These are phyloP conservation scores for Hymenoscyphus linearis DNA, from an alignment of 2,329 filamentous ascomycete species.

Conservation along the genomic window DNA sequence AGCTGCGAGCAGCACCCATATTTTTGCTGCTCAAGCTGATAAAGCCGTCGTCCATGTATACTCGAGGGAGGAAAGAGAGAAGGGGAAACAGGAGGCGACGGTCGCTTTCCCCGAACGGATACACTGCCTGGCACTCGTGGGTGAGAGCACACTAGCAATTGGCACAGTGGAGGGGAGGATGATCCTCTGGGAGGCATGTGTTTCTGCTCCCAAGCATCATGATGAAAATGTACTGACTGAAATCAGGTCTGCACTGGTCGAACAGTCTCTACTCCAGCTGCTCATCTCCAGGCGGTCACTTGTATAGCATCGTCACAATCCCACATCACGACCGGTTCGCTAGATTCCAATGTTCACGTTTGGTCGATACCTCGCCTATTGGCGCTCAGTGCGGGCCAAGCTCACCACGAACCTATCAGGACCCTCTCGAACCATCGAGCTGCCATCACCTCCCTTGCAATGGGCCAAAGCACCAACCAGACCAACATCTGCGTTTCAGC, in stretches of 20 bases:
- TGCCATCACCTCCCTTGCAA: slow-evolving; percentile 59
- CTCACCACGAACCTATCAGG: slow-evolving; percentile 62
- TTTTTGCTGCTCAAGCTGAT: slow-evolving; percentile 86
- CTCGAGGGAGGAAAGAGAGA: slow-evolving; percentile 54
- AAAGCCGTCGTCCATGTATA: slow-evolving; percentile 95
- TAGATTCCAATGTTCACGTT: slow-evolving; percentile 86
- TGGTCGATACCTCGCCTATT: slow-evolving; percentile 80
- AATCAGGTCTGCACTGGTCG: slow-evolving; percentile 66
- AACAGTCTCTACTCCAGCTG: slow-evolving; percentile 67
- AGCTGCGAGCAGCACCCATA: slow-evolving; percentile 72
- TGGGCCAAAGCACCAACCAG: slow-evolving; percentile 63
- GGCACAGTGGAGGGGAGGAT: slow-evolving; percentile 82
- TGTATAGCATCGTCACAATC: slow-evolving; percentile 66
- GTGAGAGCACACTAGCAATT: slow-evolving; percentile 64
- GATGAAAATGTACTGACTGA: slow-evolving; percentile 15
- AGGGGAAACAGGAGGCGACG: slow-evolving; percentile 81
- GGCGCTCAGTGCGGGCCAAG: slow-evolving; percentile 47
- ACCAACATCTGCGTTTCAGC: slow-evolving; percentile 81
- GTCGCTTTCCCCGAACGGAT: slow-evolving; percentile 87
- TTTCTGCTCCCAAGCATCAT: slow-evolving; percentile 6
- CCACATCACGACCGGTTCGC: slow-evolving; percentile 71
- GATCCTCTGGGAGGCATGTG: slow-evolving; percentile 86
- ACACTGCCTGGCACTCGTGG: slow-evolving; percentile 67
- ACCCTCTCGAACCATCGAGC: slow-evolving; percentile 75
- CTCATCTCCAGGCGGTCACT: slow-evolving; percentile 76